Conservation (phyloP, 2,329 filamentous ascomycete species). For the Furcasterigmium furcatum region DNA sequence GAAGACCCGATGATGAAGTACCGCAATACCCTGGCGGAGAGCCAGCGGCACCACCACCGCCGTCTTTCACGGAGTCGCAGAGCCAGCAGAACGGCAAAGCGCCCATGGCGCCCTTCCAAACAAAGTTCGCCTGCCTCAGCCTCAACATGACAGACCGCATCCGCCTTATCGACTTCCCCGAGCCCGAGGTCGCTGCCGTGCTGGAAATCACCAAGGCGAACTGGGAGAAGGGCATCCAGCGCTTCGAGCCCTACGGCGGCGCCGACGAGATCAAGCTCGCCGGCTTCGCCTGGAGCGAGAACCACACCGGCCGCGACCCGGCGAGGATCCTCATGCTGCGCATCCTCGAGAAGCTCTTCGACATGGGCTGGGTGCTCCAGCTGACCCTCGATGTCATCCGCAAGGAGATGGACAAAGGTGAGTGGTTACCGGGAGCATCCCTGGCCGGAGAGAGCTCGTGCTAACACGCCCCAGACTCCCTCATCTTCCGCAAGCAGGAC, state of each 20-base stretch:
- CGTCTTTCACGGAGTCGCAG: not conserved
- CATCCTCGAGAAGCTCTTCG: conserved; percentile 26
- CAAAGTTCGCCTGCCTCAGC: conserved; percentile 23
- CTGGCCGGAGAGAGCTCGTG: not conserved
- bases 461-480: conserved; percentile 20
- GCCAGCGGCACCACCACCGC: no score
- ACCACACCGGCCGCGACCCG: conserved; percentile 20
- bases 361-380: conserved; percentile 31
- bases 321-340: conserved; percentile 25
- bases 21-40: no score
- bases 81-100: no score
- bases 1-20: no score
- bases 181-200: conserved; percentile 19
- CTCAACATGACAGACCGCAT: conserved; percentile 23
- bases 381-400: conserved; percentile 29
- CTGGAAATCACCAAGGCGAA: conserved; percentile 16
- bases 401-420: conserved; percentile 20
- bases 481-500: conserved; percentile 31
- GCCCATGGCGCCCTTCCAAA: conserved; percentile 13
- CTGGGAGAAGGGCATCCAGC: conserved; percentile 26
- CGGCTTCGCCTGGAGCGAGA: conserved; percentile 28
- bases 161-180: conserved; percentile 30
- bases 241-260: conserved; percentile 22
- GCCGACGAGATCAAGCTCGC: conserved; percentile 31
- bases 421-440: not conserved